Evolutionary conservation across 768 basidiomycete genomes (phyloP), one percentile per base, ranked within the genome.

Genomic region (Boletellus emodensis): DNA sequence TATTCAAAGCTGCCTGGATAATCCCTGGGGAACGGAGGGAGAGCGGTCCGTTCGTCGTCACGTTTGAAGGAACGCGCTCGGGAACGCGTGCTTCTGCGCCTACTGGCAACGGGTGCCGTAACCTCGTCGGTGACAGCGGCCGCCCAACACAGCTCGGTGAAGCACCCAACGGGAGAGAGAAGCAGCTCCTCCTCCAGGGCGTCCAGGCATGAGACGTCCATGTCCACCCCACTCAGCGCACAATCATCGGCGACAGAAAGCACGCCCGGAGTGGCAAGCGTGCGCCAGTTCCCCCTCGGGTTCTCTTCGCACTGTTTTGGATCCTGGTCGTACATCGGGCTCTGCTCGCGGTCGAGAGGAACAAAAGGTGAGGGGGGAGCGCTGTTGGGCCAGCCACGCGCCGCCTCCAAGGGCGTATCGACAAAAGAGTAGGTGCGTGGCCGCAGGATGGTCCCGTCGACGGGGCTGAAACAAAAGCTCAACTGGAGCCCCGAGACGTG

Each of bases 111-210:
- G 17, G 55, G 52, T n/a, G 39, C 28, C 0, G 44, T 26, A 14
- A 47, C 40, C 34, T 69, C 63, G 1, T 70, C 70, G 4, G 55
- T 33, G 20, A 76, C 63, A 24, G 72, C 71, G 18, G 57, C 48
- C 2, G 61, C 58, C 69, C 75, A 76, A 42, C 75, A 76, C 10
- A 68, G 42, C 14, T 75, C 75, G 8, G 63, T 65, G 52, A 76
- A 76, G 13, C 66, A 68, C 15, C 69, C 69, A 34, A 63, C 42
- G 22, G 75, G 75, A n/a, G 66, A 61, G 34, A 61, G 50, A 1
- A 76, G 62, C 4, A 76, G 71, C 34, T 72, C 65, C 43, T 73
- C 67, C 54, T 76, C 75, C 7, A 76, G 60, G 9, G 57, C 55
- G 28, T 68, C 59, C 18, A 76, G 54, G 41, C 72, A 73, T 2